phyloP scores from a whole-genome alignment of 768 basidiomycete species.

The Suillus americanus region DNA sequence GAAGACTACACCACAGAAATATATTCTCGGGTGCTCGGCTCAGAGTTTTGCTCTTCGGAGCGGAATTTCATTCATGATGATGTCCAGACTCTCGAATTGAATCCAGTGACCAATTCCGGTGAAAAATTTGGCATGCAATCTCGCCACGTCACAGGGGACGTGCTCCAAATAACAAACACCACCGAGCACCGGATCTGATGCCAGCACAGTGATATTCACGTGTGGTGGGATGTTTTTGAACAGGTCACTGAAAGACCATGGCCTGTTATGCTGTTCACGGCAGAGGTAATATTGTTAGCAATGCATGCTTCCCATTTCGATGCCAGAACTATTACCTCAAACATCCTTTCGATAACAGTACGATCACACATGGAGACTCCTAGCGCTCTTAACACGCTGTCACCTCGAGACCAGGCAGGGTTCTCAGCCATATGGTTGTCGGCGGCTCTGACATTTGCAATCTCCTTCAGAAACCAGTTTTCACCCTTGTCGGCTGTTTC shows the following conservation, averaged over 20 bases:
- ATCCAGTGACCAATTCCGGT: background rate
- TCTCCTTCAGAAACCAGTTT: background rate
- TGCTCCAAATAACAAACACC: background rate
- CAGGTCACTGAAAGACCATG: background rate
- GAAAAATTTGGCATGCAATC: background rate
- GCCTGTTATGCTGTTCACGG: background rate
- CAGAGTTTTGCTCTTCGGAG: background rate
- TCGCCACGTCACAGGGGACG: background rate
- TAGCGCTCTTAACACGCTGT: background rate
- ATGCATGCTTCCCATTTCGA: background rate
- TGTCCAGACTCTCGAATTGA: conserved; percentile 9
- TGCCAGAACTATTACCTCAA: background rate
- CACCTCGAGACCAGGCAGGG: background rate
- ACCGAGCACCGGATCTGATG: background rate
- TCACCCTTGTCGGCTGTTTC: background rate
- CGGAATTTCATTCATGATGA: conserved; percentile 5
- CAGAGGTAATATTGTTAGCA: background rate
- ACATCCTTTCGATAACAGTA: background rate
- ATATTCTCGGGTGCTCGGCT: background rate
- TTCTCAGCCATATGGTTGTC: background rate
- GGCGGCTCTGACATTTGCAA: background rate
- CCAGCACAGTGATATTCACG: background rate
- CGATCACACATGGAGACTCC: background rate
- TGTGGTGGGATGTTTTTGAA: background rate
- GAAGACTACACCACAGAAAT: background rate